Evolutionary conservation across 1,284 basidiomycete species (phyloP).

Genomic region (Rugosomyces carneus): DNA sequence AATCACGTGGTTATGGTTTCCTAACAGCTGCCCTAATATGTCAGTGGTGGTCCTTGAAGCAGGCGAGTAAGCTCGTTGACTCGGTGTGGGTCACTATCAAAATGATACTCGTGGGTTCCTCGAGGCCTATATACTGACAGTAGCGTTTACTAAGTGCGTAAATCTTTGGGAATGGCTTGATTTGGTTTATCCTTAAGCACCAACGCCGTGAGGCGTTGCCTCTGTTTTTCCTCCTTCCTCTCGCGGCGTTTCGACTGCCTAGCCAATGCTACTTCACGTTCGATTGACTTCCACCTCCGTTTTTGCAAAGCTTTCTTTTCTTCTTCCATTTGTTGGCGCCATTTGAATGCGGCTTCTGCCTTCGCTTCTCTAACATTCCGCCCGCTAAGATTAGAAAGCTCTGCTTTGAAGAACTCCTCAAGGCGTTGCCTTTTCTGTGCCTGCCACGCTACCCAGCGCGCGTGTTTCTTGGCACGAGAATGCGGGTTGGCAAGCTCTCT

Average conservation of each 20-base stretch:
- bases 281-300: constrained; percentile 48
- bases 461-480: constrained; percentile 71
- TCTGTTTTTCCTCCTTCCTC: constrained; percentile 55
- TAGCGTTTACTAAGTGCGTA: constrained; percentile 13
- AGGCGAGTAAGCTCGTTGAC: no score
- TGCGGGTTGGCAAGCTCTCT: constrained; percentile 75
- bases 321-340: constrained; percentile 51
- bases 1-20: no score
- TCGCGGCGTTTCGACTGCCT: constrained; percentile 50
- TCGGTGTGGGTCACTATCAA: not conserved
- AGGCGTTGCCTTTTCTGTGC: constrained; percentile 42
- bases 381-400: constrained; percentile 49
- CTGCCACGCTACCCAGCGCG: constrained; percentile 59
- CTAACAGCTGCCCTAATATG: no score
- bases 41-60: no score
- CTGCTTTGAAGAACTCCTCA: constrained; percentile 46
- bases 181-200: constrained; percentile 56
- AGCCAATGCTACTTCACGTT: constrained; percentile 36
- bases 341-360: constrained; percentile 70
- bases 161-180: constrained; percentile 54
- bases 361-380: constrained; percentile 53
- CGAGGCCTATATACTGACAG: not conserved
- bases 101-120: not conserved
- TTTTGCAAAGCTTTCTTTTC: constrained; percentile 56
- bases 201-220: constrained; percentile 55